These are phyloP conservation scores for Boletellus ananiceps DNA, from an alignment of 768 basidiomycete species.

Conservation along the genomic window DNA sequence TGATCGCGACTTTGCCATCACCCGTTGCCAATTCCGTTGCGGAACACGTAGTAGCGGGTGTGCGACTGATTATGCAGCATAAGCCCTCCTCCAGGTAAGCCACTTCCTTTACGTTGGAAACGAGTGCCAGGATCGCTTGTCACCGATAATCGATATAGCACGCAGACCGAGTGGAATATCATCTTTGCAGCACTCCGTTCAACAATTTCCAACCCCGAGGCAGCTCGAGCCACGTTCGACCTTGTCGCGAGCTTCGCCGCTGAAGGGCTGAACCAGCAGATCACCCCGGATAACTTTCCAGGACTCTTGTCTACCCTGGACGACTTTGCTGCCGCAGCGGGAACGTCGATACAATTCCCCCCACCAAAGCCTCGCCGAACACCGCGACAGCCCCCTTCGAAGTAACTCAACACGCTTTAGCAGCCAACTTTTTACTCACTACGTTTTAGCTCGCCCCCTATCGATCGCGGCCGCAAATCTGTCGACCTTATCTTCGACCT, in stretches of 20 bases:
- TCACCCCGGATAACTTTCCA: conserved; percentile 74
- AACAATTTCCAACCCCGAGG: conserved; percentile 82
- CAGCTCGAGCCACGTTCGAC: conserved; percentile 79
- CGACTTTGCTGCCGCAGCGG: conserved; percentile 80
- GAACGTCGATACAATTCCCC: conserved; percentile 55
- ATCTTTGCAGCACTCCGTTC: conserved; percentile 84
- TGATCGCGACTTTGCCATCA: conserved; percentile 75
- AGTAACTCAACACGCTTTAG: conserved; percentile 36
- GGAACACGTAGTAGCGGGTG: conserved; percentile 86
- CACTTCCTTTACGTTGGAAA: background rate
- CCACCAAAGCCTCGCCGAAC: conserved; percentile 49
- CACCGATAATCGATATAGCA: conserved; percentile 39
- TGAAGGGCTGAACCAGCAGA: conserved; percentile 54
- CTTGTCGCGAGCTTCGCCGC: conserved; percentile 63
- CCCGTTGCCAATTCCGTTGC: conserved; percentile 77
- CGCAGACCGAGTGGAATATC: conserved; percentile 94
- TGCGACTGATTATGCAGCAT: conserved; percentile 75
- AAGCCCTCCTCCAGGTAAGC: conserved; percentile 58
- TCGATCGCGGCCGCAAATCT: conserved; percentile 79
- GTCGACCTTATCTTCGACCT: conserved; percentile 76
- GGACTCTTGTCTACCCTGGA: conserved; percentile 80
- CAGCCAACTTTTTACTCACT: background rate
- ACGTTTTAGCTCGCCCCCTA: conserved; percentile 55
- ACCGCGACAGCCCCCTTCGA: conserved; percentile 46
- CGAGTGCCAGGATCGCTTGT: background rate